Conservation (phyloP, 495 filamentous ascomycete genomes). For the Penicillium parvum region DNA sequence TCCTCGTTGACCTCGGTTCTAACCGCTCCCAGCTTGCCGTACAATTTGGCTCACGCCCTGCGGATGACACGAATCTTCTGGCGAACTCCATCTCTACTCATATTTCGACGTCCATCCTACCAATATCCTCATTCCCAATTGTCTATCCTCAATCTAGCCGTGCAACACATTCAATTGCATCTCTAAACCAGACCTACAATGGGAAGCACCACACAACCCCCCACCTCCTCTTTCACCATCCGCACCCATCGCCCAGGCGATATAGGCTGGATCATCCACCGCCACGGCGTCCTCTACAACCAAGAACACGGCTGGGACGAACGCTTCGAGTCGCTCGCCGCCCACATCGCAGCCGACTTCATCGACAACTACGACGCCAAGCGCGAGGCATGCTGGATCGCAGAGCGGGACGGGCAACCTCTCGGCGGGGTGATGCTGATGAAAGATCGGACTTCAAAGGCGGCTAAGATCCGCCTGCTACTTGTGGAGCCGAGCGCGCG, state of each 20-base stretch:
- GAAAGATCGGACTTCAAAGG: conserved; percentile 14
- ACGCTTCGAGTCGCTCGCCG: conserved; percentile 23
- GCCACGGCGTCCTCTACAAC: conserved; percentile 24
- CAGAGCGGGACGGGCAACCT: conserved; percentile 19
- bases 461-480: conserved; percentile 26
- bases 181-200: background rate
- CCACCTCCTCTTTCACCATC: conserved; percentile 4
- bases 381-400: conserved; percentile 29
- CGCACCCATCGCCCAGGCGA: conserved; percentile 24
- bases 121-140: background rate
- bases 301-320: conserved; percentile 22
- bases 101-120: background rate
- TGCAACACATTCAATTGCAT: too few species aligned
- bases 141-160: too few species aligned
- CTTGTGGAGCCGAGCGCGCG: conserved; percentile 27
- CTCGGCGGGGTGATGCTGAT: conserved; percentile 30
- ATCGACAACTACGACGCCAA: conserved; percentile 19
- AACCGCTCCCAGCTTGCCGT: too few species aligned
- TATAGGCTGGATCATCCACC: conserved; percentile 26
- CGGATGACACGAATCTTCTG: conserved; percentile 3
- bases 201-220: conserved; percentile 1
- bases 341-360: conserved; percentile 22
- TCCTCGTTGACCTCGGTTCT: too few species aligned
- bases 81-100: too few species aligned
- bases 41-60: conserved; percentile 4